Evolutionary conservation across 106 monocot genomes (phyloP), one percentile per base, ranked within the genome.

Genomic region (Gastrodia elata): DNA sequence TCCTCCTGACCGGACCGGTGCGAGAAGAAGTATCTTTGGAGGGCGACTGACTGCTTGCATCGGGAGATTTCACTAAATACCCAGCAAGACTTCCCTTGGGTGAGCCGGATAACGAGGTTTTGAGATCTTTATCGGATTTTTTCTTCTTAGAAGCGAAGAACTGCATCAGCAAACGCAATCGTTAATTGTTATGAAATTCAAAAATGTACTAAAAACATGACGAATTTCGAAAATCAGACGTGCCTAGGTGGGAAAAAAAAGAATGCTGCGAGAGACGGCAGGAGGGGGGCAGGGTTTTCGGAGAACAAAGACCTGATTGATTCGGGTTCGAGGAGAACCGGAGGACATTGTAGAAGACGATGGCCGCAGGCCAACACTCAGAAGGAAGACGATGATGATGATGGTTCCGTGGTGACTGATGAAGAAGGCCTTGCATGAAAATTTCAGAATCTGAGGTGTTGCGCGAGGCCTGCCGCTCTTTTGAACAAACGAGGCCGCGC

Each of bases 81-180:
- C 75, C 44, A 6, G 68, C 83, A 22, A 87, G 89, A 43, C 77
- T 81, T n/a, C 82, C 89, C 68, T 87, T 87, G 68, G 87, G 84
- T 35, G 90, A 87, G 6, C 46, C 84, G n/a, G 74, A 73, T 30
- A 8, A 15, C 9, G 69, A 26, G 58, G 27, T 71, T 69, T 55
- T 64, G 15, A 61, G 24, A 28, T 71, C 68, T 40, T 76, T 80
- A 1, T 79, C 67, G 9, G 82, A 76, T 68, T 64, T 85, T 77
- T 84, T 64, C 71, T 89, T 89, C 65, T 73, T 85, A 32, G 89
- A 86, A 14, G 89, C 75, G 75, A 77, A 89, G 49, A 89, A 89
- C 89, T 92, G 82, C 38, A 35, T 34, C 4, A 36, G n/a, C 16
- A 39, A 39, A 22, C 3, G 20, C 9, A 39, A 6, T 25, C 0